Evolutionary conservation across 306 rosid species (phyloP), one percentile per base, ranked within the genome.

Genomic region (Cucurbita argyrosperma): DNA sequence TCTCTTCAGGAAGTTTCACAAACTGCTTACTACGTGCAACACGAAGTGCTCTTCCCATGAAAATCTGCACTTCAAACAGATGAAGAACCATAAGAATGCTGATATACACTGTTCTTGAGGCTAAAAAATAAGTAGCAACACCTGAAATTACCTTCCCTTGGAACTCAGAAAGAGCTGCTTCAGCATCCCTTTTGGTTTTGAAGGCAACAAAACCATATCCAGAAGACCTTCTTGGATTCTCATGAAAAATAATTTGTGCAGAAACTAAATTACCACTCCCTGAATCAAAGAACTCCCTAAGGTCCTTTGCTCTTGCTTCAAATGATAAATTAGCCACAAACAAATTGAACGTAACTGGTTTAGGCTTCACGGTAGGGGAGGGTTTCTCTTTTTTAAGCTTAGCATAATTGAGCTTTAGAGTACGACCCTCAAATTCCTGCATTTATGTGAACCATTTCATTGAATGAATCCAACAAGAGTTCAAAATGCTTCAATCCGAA

Each of bases 181-280:
- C 87, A 8, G 97, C 99, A 74, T 88, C 85, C 85, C 85, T 87
- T 87, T 88, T 91, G 72, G 90, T 63, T 77, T 85, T 91, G 89
- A 82, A 95, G 77, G 89, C 78, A 68, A 95, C 96, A 84, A 95
- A 91, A 78, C 96, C 99, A 88, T 89, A 91, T 39, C 97, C 97
- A 50, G 91, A 60, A 8, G 97, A 81, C 81, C 62, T 89, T 80
- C 90, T 85, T 0, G 96, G 99, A 85, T 84, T 87, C 35, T 85
- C 91, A 66, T 79, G 76, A 79, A 79, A 89, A 59, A 91, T 81
- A 57, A 89, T 78, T 69, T 87, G 88, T 5, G 96, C 90, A 19
- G 87, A 85, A 82, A 83, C 96, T 74, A 88, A 86, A 56, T 42
- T 75, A 71, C 80, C 67, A 52, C 84, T 83, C 74, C 84, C 96